Evolutionary conservation across 116 monocot genomes (phyloP).

Genomic region (Cymodocea nodosa): DNA sequence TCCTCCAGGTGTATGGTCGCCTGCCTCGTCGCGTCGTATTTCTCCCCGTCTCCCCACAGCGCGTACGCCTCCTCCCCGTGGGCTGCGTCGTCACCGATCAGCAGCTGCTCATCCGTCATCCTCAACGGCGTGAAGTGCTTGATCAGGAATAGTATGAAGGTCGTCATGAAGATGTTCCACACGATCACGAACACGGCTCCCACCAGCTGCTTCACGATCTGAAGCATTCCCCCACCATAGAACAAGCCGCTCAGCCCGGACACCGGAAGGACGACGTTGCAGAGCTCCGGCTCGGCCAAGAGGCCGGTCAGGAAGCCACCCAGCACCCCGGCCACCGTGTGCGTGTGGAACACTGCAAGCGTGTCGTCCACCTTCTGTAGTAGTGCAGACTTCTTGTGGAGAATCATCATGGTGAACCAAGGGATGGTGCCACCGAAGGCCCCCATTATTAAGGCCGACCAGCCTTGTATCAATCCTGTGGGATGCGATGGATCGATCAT

Average conservation of each 20-base stretch:
- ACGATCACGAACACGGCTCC: constrained; percentile 22
- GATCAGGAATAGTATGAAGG: constrained; percentile 16
- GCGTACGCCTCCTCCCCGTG: constrained; percentile 35
- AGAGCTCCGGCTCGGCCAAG: constrained; percentile 11
- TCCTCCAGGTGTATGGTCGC: constrained; percentile 10
- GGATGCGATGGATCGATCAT: not conserved
- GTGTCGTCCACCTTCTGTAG: constrained; percentile 25
- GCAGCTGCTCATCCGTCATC: constrained; percentile 30
- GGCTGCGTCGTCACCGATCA: constrained; percentile 31
- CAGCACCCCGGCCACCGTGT: constrained; percentile 22
- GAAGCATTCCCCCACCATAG: constrained; percentile 24
- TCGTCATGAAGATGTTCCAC: constrained; percentile 31
- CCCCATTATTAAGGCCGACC: constrained; percentile 28
- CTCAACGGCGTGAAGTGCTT: constrained; percentile 15
- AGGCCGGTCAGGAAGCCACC: constrained; percentile 22
- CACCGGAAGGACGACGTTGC: constrained; percentile 12
- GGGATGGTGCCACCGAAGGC: constrained; percentile 21
- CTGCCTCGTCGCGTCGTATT: constrained; percentile 22
- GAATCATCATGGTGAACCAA: constrained; percentile 35
- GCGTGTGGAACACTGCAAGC: constrained; percentile 27
- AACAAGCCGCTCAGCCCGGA: constrained; percentile 7
- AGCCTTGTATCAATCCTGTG: constrained; percentile 23
- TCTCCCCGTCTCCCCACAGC: constrained; percentile 43
- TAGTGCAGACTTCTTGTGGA: constrained; percentile 19
- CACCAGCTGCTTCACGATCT: constrained; percentile 24